Evolutionary conservation across 1,139 yeast genomes (phyloP), one percentile per base, ranked within the genome.

Genomic region (Kluyveromyces marxianus): DNA sequence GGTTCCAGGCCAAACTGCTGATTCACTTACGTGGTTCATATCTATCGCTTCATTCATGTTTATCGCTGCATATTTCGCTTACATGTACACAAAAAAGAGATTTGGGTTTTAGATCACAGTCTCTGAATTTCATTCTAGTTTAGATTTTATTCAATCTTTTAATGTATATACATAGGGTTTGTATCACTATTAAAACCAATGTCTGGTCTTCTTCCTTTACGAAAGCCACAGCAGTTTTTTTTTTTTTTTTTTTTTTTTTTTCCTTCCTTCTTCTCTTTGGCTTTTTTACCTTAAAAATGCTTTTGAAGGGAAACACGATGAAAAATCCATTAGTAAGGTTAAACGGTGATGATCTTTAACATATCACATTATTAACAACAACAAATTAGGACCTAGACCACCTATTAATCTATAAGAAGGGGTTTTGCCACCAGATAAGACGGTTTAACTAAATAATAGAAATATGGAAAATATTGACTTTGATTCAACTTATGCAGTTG

Each of bases 1-100:
- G 7, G 97, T 92, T 34, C 98, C 98, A 0, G 98, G 98, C 0
- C 97, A 90, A 62, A 83, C 76, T 29, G 70, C 72, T 42, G 81
- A 77, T 10, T 83, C 87, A 1, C 69, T 90, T 54, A 65, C 70
- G 4, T 92, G 98, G 98, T 92, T 92, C 66, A 84, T 79, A 58
- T 60, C 72, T 26, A 75, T 76, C 30, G 57, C 70, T 7, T 49
- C 57, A 0, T 65, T 70, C 25, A 74, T 76, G 79, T 49, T 69
- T 14, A 28, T 67, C 2, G 66, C 75, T 51, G 76, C 79, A 0
- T 58, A 67, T 30, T 56, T 65, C 31, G 72, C 74, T 29, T 76
- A 72, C 50, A 56, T 66, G 38, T 74, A 69, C 55, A 76, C 77
- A 14, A 72, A 67, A 55, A 65, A 67, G 47, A 55, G 65, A 44